Evolutionary conservation across 768 basidiomycete genomes (phyloP).

Genomic region (Udeniomyces megalosporus): DNA sequence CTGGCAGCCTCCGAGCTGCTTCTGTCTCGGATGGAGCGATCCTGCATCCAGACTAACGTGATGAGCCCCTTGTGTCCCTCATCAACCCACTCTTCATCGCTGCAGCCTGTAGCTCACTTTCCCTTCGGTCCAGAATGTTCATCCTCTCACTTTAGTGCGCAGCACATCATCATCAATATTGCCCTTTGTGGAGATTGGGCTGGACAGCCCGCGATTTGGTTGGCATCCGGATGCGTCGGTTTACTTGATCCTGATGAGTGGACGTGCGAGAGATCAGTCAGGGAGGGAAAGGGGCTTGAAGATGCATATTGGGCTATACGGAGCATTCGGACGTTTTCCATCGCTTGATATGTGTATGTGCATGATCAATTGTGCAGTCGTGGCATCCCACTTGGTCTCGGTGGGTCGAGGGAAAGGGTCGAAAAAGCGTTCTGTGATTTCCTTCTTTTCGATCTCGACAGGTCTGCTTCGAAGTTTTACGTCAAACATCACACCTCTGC

Average conservation of each 20-base stretch:
- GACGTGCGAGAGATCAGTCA: conserved; percentile 1
- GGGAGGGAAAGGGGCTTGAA: conserved; percentile 1
- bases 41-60: too few species aligned
- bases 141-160: conserved; percentile 1
- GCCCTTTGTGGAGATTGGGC: conserved; percentile 3
- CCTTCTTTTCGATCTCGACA: too few species aligned
- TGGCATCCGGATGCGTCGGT: neutral
- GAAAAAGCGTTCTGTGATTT: too few species aligned
- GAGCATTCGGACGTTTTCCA: neutral
- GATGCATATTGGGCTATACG: neutral
- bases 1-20: neutral
- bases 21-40: neutral
- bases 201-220: conserved; percentile 4
- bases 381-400: too few species aligned
- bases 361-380: too few species aligned
- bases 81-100: neutral
- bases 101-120: neutral
- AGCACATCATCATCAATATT: conserved; percentile 5
- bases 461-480: too few species aligned
- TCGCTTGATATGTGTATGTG: too few species aligned
- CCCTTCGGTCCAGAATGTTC: neutral
- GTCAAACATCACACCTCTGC: too few species aligned
- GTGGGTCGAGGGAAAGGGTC: too few species aligned
- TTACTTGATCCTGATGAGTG: neutral
- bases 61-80: too few species aligned